phyloP scores from a whole-genome alignment of 2,329 filamentous ascomycete genomes.

The Cladosporium colombiae region DNA sequence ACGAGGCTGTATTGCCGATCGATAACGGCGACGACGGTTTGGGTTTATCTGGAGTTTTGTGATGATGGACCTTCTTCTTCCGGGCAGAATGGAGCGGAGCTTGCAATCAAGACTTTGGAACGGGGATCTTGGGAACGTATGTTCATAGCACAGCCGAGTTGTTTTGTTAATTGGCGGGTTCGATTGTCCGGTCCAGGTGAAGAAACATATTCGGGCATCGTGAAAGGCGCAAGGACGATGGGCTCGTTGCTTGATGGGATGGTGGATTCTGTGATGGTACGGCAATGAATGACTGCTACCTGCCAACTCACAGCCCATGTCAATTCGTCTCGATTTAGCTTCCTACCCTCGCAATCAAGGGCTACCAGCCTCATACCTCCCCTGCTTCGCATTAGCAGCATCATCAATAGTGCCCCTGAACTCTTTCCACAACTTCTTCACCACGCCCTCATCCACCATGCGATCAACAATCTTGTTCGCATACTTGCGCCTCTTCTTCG shows the following conservation, averaged over 20 bases:
- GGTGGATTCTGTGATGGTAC: not conserved
- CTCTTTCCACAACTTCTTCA: conserved; percentile 63
- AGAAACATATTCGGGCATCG: not conserved
- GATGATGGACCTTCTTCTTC: not conserved
- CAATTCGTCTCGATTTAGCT: not conserved
- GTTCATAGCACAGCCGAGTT: not conserved
- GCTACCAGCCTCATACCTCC: conserved; percentile 9
- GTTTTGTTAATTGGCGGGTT: not conserved
- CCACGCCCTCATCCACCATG: conserved; percentile 62
- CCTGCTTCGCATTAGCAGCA: conserved; percentile 54
- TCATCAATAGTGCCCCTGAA: conserved; percentile 65
- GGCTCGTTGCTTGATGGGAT: not conserved
- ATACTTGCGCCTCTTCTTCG: conserved; percentile 59
- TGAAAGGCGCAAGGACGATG: not conserved
- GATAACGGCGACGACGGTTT: not conserved
- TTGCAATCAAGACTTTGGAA: not conserved
- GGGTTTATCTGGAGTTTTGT: not conserved
- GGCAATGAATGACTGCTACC: not conserved
- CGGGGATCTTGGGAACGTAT: not conserved
- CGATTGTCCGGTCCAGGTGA: not conserved
- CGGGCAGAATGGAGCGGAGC: too few relatives aligned
- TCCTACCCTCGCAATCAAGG: conserved; percentile 3
- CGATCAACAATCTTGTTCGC: conserved; percentile 64
- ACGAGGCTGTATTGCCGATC: not conserved
- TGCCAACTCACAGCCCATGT: not conserved